Evolutionary conservation across 83 land plant genomes (phyloP), one percentile per base, ranked within the genome.

Genomic region (Picea abies): DNA sequence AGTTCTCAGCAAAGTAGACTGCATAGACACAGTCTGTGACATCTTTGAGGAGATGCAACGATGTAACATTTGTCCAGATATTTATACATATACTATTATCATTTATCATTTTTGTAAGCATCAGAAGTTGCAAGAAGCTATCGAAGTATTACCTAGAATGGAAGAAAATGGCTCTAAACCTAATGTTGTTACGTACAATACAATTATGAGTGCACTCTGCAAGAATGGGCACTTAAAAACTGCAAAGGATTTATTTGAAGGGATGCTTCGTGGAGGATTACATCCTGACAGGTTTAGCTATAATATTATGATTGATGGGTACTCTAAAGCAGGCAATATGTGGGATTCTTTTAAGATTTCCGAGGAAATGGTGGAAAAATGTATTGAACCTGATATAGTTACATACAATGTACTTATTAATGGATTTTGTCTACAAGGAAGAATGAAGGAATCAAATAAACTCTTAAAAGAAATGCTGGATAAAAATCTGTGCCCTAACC

Each of bases 281-380:
- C 7, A 80, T 71, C 93, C 91, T 61, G 89, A 91, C 80, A 67
- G 66, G 56, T 89, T 78, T 58, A 91, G 85, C 84, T 91, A 91
- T 63, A 86, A 85, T 78, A 82, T 91, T 83, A 82, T 96, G 64
- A 85, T 96, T 25, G 95, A 93, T 83, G 86, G 94, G 29, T 84
- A 93, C 23, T 86, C 91, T 75, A 83, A 78, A 82, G 84, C 81
- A 61, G 94, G 93, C 25, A 82, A 83, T 25, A 81, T 92, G 79
- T 89, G 89, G 60, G 94, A 91, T 73, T 88, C 89, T 10, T 80
- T 90, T 14, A 80, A 79, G 23, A 39, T 87, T 17, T 29, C 80
- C 1, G 76, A 85, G 44, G 83, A 85, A 78, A 91, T 91, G 90
- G 62, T 87, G 77, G 84, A 22, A 65, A 76, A 88, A 82, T 84